Evolutionary conservation across 208 protist species (phyloP).

Genomic region (Acanthamoeba comandoni): DNA sequence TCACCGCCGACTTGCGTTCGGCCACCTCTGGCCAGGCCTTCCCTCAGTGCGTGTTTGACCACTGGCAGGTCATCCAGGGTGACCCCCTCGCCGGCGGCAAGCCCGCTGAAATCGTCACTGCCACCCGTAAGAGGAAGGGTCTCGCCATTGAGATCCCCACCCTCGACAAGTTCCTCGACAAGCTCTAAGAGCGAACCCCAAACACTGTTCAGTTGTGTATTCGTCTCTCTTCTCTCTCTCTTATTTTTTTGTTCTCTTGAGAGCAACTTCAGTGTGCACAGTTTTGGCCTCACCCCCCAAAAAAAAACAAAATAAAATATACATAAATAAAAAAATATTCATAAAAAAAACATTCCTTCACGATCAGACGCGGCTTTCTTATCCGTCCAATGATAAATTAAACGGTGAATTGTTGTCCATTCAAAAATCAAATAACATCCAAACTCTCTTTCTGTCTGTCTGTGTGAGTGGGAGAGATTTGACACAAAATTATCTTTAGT

Average conservation of each 20-base stretch:
- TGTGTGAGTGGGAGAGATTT: too few relatives aligned
- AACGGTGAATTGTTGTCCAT: too few relatives aligned
- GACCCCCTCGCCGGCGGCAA: constrained; percentile 90
- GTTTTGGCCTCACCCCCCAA: too few relatives aligned
- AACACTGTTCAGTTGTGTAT: not conserved
- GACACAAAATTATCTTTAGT: too few relatives aligned
- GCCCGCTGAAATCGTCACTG: constrained; percentile 89
- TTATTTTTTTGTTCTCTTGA: too few relatives aligned
- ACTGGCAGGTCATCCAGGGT: constrained; percentile 94
- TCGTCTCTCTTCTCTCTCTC: not conserved
- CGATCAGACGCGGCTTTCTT: too few relatives aligned
- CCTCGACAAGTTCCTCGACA: constrained; percentile 95
- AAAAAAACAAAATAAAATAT: constrained; percentile 9
- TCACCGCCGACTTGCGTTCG: constrained; percentile 96
- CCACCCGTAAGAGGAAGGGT: constrained; percentile 97
- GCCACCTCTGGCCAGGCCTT: constrained; percentile 96
- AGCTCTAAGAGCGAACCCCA: constrained; percentile 90
- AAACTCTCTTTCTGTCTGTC: too few relatives aligned
- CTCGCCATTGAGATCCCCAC: constrained; percentile 93
- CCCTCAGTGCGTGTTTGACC: constrained; percentile 98
- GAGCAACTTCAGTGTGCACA: too few relatives aligned
- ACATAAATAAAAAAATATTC: too few relatives aligned
- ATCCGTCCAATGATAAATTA: too few relatives aligned
- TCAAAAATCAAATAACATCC: too few relatives aligned
- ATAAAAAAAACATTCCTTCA: too few relatives aligned